phyloP scores from a whole-genome alignment of 805 yeast genomes.

The Ogataea methylovora region DNA sequence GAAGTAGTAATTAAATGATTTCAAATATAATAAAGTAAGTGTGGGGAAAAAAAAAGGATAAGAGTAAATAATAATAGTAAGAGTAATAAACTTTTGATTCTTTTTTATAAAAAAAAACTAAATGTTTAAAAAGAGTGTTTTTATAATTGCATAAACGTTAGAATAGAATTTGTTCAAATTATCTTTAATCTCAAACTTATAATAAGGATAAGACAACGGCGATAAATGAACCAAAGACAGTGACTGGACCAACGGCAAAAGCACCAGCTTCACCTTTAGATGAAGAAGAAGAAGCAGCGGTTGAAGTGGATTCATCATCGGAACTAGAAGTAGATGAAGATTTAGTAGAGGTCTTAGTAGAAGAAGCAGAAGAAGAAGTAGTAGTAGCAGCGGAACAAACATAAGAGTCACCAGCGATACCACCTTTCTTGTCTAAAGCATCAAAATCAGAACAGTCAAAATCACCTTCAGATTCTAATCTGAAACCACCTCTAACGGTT shows the following conservation, averaged over 20 bases:
- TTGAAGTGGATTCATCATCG: slow-evolving; percentile 29
- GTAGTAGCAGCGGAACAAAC: slow-evolving; percentile 61
- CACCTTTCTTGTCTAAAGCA: slow-evolving; percentile 65
- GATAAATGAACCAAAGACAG: slow-evolving; percentile 41
- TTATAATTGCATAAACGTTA: too few species aligned
- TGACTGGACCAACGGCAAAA: slow-evolving; percentile 22
- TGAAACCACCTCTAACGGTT: slow-evolving; percentile 89
- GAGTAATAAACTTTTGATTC: too few species aligned
- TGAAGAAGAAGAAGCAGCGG: slow-evolving; percentile 25
- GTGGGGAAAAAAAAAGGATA: too few species aligned
- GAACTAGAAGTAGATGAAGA: slow-evolving; percentile 22
- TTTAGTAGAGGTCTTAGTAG: slow-evolving; percentile 17
- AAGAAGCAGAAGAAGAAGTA: slow-evolving; percentile 29
- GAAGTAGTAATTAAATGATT: too few species aligned
- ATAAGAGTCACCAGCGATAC: slow-evolving; percentile 85
- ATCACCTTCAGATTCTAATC: slow-evolving; percentile 65
- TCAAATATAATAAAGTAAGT: too few species aligned
- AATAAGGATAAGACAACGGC: slow-evolving; percentile 45
- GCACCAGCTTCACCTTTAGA: slow-evolving; percentile 22
- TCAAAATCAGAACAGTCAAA: slow-evolving; percentile 78
- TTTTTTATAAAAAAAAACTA: too few species aligned
- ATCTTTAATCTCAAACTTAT: slow-evolving; percentile 25
- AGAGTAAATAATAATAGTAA: too few species aligned
- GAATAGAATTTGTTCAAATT: too few species aligned
- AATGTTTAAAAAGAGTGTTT: too few species aligned